Evolutionary conservation across 2,329 filamentous ascomycete genomes (phyloP).

Genomic region (Bimuria novae-zelandiae): DNA sequence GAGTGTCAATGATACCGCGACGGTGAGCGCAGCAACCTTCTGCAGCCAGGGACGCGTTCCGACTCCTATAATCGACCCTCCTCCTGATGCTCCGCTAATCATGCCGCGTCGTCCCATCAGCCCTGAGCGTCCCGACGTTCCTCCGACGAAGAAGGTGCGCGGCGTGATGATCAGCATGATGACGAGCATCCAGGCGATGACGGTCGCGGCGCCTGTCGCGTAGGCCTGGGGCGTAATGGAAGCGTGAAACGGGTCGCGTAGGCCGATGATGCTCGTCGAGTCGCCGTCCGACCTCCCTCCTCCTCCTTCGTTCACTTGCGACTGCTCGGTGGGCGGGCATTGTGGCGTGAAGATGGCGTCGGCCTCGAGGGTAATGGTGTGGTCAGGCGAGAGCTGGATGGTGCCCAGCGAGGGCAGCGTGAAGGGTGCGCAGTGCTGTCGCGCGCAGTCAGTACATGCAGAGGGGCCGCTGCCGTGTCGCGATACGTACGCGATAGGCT

Average conservation of each 20-base stretch:
- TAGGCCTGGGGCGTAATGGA: constrained; percentile 93
- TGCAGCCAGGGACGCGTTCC: constrained; percentile 94
- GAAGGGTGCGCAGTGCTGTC: constrained; percentile 64
- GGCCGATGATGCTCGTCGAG: constrained; percentile 63
- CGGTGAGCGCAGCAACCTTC: constrained; percentile 66
- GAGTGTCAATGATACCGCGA: constrained; percentile 84
- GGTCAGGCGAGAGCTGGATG: constrained; percentile 57
- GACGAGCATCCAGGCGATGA: constrained; percentile 88
- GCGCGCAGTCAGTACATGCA: constrained; percentile 25
- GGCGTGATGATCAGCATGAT: constrained; percentile 94
- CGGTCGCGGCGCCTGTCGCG: constrained; percentile 86
- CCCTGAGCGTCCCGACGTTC: constrained; percentile 67
- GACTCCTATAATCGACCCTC: constrained; percentile 73
- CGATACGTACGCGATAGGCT: constrained; percentile 35
- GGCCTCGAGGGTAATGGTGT: constrained; percentile 63
- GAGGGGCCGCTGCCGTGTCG: constrained; percentile 5
- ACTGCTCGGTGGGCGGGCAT: constrained; percentile 52
- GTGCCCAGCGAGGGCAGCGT: constrained; percentile 64
- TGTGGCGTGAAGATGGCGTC: constrained; percentile 64
- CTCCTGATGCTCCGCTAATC: constrained; percentile 72
- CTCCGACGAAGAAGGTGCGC: constrained; percentile 88
- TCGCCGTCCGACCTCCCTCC: constrained; percentile 40
- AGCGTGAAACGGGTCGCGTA: constrained; percentile 87
- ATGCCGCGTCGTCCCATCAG: constrained; percentile 82
- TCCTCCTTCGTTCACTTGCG: constrained; percentile 43